Percentiles rank a stretch among this genome's conserved stretches.
Conservation (phyloP, 768 basidiomycete genomes). For the Fistulinella prunicolor region DNA sequence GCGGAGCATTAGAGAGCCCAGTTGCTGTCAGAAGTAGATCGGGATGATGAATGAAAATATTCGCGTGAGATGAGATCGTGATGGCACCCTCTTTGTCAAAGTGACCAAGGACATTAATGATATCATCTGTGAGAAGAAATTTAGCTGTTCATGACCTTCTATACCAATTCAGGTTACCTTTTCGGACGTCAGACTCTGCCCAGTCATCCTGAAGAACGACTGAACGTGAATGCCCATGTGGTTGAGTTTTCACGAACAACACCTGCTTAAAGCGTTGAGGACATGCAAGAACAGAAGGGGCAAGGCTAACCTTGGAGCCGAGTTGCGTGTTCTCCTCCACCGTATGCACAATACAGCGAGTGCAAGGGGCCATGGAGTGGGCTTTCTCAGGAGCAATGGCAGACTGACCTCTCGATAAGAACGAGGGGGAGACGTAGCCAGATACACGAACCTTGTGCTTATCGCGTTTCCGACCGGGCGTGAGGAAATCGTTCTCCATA, state of each 20-base stretch:
- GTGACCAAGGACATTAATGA: conserved; percentile 70
- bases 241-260: conserved; percentile 47
- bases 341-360: conserved; percentile 54
- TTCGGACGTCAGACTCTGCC: conserved; percentile 57
- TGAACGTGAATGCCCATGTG: conserved; percentile 36
- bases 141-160: background rate
- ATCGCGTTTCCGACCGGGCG: conserved; percentile 40
- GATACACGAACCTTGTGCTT: conserved; percentile 18
- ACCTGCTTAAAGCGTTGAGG: conserved; percentile 34
- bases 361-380: conserved; percentile 39
- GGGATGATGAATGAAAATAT: conserved; percentile 85
- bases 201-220: conserved; percentile 79
- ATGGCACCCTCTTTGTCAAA: conserved; percentile 43
- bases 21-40: conserved; percentile 92
- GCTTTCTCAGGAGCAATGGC: conserved; percentile 6
- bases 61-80: conserved; percentile 56
- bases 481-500: conserved; percentile 46
- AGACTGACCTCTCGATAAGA: conserved; percentile 15
- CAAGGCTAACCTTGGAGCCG: conserved; percentile 20
- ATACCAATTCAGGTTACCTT: conserved; percentile 42
- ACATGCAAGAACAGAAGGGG: background rate
- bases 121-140: conserved; percentile 56
- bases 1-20: conserved; percentile 75
- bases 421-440: background rate
- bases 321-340: conserved; percentile 37